Evolutionary conservation across 139 green algal species (phyloP), one percentile per base, ranked within the genome.

Genomic region (Chlamydomonas sp.): DNA sequence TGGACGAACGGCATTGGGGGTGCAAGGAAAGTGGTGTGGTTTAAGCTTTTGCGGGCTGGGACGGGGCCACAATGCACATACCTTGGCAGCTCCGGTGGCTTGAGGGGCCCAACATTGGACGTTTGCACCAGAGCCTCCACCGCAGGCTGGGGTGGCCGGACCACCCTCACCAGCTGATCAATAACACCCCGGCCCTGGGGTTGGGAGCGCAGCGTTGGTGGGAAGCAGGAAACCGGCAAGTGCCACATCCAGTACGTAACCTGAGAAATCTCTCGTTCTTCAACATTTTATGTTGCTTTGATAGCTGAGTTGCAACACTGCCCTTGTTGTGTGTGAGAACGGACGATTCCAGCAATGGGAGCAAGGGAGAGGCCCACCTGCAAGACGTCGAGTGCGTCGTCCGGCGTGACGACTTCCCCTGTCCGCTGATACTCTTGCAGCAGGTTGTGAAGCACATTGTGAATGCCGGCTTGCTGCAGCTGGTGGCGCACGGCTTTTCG

Each of bases 301-400:
- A 49, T 49, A 49, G 31, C 31, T 49, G 31, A 49, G 31, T 49
- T 49, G 31, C 31, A 49, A 49, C 31, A 49, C 31, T 49, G 31
- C 31, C 31, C 31, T 49, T 49, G 31, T 49, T 49, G 0, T 49
- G 31, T 49, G 31, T 49, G 31, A 49, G 31, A 49, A 49, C 31
- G 31, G 31, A 49, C 31, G 31, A 49, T 49, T 49, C 31, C 0
- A 49, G 31, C 31, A 49, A 49, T 49, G 31, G 31, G 31, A 49
- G 31, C 31, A 16, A 69, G 10, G 12, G 14, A 62, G 60, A 4
- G 16, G 15, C 77, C 59, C 14, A 80, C 85, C 63, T 85, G 77
- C 20, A 91, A 82, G 15, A 91, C 62, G 75, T 88, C 74, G 0
- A 91, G 69, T 2, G 78, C 88, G 20, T 88, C 75, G 1, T 91